Conservation (phyloP, 495 filamentous ascomycete genomes). For the Podospora pseudopauciseta region DNA sequence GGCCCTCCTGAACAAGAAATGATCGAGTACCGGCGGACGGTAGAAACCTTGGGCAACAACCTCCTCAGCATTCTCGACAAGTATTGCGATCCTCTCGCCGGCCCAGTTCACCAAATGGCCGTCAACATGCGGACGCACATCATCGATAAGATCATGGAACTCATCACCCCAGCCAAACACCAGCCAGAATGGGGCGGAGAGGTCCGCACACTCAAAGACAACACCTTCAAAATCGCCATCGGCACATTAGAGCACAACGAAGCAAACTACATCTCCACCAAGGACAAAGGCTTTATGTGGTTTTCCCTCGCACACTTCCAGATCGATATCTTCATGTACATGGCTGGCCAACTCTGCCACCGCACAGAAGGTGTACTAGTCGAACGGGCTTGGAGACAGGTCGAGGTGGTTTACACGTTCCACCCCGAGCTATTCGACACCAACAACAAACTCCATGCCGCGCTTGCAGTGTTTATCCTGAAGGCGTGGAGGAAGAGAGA, state of each 20-base stretch:
- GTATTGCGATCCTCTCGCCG: slow-evolving; percentile 58
- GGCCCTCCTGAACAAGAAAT: slow-evolving; percentile 38
- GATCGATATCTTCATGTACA: slow-evolving; percentile 51
- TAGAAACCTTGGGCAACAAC: slow-evolving; percentile 42
- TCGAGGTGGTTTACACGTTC: slow-evolving; percentile 39
- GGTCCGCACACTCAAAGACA: slow-evolving; percentile 39
- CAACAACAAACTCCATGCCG: slow-evolving; percentile 38
- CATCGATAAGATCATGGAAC: slow-evolving; percentile 41
- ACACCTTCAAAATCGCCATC: slow-evolving; percentile 46
- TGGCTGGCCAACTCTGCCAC: slow-evolving; percentile 49
- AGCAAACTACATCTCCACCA: slow-evolving; percentile 36
- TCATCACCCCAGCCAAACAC: slow-evolving; percentile 43
- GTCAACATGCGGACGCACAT: slow-evolving; percentile 44
- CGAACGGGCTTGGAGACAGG: slow-evolving; percentile 50
- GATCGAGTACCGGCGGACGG: slow-evolving; percentile 46
- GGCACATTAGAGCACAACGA: slow-evolving; percentile 42
- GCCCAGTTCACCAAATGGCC: slow-evolving; percentile 56
- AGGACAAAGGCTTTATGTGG: slow-evolving; percentile 46
- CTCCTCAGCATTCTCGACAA: slow-evolving; percentile 49
- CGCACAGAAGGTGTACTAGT: slow-evolving; percentile 48
- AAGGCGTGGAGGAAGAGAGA: slow-evolving; percentile 47
- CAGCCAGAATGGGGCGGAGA: slow-evolving; percentile 43
- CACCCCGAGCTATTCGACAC: slow-evolving; percentile 46
- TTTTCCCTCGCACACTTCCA: slow-evolving; percentile 50
- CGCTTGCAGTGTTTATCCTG: slow-evolving; percentile 42